Evolutionary conservation across 495 filamentous ascomycete species (phyloP), one percentile per base, ranked within the genome.

Genomic region (Aspergillus baeticus): DNA sequence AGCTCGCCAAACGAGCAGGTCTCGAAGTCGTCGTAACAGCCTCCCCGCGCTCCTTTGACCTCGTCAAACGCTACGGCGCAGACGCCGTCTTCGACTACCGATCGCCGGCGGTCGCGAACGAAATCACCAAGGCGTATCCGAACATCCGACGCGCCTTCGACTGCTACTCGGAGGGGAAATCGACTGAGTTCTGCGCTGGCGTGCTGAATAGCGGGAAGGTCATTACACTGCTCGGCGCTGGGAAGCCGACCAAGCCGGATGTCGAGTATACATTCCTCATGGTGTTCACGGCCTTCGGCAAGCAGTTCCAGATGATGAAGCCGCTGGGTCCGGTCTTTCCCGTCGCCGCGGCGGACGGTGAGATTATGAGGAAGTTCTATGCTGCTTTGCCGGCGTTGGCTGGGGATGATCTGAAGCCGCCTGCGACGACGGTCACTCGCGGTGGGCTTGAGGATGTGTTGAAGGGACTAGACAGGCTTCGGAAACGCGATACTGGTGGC

Each of bases 21-120:
- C 65, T 61, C 33, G 38, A 66, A 11, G 68, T 78, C 23, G 49
- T 76, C 20, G 60, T 67, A 1, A 76, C 72, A 10, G 61, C 64
- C 17, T 70, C 67, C 17, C 53, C 61, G 14, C 57, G 54, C 3
- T 74, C 75, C 14, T 61, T 69, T 33, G 66, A 65, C 13, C 63
- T 64, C 17, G 70, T 72, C 5, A 70, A 68, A 46, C 20, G 48
- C 3, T 64, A 70, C 20, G 77, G 75, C 13, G 77, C 75, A 1
- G 60, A 54, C 18, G 29, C 61, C 1, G 63, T 64, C 2, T 73
- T 73, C 51, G 71, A 79, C 37, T 41, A 41, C 15, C 47, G 43
- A 38, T 33, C 47, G 26, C 49, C 54, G 20, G 42, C 56, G 26
- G n/a, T n/a, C n/a, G 8, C 8, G 4, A 17, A 17, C 14, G 37